Evolutionary conservation across 2,329 filamentous ascomycete genomes (phyloP).

Genomic region (Colletotrichum ledebouriae): DNA sequence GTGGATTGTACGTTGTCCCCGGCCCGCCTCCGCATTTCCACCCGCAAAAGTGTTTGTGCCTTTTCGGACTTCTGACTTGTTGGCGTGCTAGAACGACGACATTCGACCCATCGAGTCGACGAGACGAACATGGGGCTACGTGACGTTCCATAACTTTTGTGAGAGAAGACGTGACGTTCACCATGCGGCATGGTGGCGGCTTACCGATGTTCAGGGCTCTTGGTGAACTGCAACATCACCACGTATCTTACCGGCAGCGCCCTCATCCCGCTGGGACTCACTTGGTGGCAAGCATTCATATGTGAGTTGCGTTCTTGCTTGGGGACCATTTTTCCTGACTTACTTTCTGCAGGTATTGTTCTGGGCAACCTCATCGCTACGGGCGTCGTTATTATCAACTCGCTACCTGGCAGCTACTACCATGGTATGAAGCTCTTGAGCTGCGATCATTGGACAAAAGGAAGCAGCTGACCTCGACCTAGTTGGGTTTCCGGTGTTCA

Average conservation of each 20-base stretch:
- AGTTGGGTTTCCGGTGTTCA: constrained; percentile 52
- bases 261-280: constrained; percentile 57
- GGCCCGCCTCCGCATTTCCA: constrained; percentile 14
- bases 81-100: constrained; percentile 58
- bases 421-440: constrained; percentile 49
- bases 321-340: too few species aligned
- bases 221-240: constrained; percentile 61
- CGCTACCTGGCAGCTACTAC: constrained; percentile 58
- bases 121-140: constrained; percentile 58
- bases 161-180: constrained; percentile 17
- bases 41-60: background rate
- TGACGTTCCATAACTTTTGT: constrained; percentile 62
- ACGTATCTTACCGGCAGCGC: constrained; percentile 57
- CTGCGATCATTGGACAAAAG: accelerated
- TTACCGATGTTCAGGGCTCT: constrained; percentile 52
- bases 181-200: background rate
- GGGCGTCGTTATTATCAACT: constrained; percentile 56
- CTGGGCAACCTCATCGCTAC: constrained; percentile 57
- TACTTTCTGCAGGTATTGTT: constrained; percentile 47
- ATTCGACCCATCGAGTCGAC: constrained; percentile 61
- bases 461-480: background rate
- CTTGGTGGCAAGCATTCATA: constrained; percentile 60
- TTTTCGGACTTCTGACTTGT: background rate
- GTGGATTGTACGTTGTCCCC: constrained; percentile 48
- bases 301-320: constrained; percentile 44